phyloP scores from a whole-genome alignment of 805 yeast genomes.

The Yamadazyma sp. region DNA sequence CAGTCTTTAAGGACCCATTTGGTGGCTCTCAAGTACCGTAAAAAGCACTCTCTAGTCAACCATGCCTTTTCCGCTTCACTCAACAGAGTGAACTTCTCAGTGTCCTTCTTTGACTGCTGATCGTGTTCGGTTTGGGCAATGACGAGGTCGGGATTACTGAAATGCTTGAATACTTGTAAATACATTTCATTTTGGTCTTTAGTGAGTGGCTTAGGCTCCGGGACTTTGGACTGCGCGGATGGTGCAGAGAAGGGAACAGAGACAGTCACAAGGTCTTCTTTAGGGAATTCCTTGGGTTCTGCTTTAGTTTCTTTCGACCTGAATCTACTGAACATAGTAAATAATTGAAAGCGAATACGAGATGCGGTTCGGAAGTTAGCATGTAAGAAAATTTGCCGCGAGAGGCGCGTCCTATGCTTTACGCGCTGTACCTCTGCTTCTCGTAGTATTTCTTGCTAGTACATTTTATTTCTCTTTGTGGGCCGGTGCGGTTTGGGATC shows the following conservation, averaged over 20 bases:
- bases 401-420: too few relatives aligned
- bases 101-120: constrained; percentile 38
- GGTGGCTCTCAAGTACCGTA: constrained; percentile 89
- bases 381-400: constrained; percentile 1
- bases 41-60: constrained; percentile 88
- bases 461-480: too few relatives aligned
- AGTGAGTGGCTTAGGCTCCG: constrained; percentile 52
- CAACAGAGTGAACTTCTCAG: constrained; percentile 21
- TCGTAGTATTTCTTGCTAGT: too few relatives aligned
- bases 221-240: constrained; percentile 37
- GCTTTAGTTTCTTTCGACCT: constrained; percentile 18
- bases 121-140: constrained; percentile 53
- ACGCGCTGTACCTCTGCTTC: too few relatives aligned
- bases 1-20: constrained; percentile 81
- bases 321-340: constrained; percentile 20
- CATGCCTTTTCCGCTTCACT: constrained; percentile 72
- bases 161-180: constrained; percentile 59
- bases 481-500: too few relatives aligned
- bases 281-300: constrained; percentile 7
- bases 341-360: not conserved
- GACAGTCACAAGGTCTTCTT: constrained; percentile 12
- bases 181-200: constrained; percentile 61
- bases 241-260: constrained; percentile 23
- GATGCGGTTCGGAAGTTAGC: constrained; percentile 2
- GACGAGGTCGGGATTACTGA: constrained; percentile 50